These are phyloP conservation scores for Xylaria sp. DNA, from an alignment of 2,329 filamentous ascomycete species.

Conservation along the genomic window DNA sequence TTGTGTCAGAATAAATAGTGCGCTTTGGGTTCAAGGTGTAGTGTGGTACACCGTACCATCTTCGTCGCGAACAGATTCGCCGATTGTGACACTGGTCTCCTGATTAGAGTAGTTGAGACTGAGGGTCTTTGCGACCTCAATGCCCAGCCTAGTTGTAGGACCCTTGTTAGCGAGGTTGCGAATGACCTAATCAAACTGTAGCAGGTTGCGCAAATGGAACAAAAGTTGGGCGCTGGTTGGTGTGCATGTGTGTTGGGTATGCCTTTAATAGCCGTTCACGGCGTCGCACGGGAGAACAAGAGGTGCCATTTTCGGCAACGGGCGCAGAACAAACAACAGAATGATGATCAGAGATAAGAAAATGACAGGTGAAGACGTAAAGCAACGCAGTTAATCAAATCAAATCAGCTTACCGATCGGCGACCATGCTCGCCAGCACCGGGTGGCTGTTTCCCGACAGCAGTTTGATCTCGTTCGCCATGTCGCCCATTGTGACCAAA, in stretches of 20 bases:
- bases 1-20: slow-evolving; percentile 63
- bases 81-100: slow-evolving; percentile 90
- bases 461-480: slow-evolving; percentile 55
- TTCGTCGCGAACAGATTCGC: slow-evolving; percentile 95
- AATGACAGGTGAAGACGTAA: slow-evolving; percentile 5
- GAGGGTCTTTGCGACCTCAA: slow-evolving; percentile 82
- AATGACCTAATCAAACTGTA: neutral
- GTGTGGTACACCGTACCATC: slow-evolving; percentile 67
- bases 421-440: slow-evolving; percentile 52
- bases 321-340: neutral
- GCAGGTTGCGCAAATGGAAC: slow-evolving; percentile 18
- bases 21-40: slow-evolving; percentile 45
- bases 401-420: slow-evolving; percentile 51
- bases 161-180: slow-evolving; percentile 30
- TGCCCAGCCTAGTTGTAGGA: slow-evolving; percentile 69
- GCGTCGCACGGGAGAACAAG: slow-evolving; percentile 18
- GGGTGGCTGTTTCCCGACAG: slow-evolving; percentile 56
- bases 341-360: slow-evolving; percentile 17
- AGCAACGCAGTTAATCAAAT: slow-evolving; percentile 9
- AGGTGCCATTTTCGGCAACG: neutral
- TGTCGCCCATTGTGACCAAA: slow-evolving; percentile 40
- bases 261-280: slow-evolving; percentile 26
- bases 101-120: slow-evolving; percentile 88
- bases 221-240: neutral
- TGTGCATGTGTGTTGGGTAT: neutral